Base-by-base conservation (phyloP, 2,329 filamentous ascomycete genomes). In the Aspergillus amoenus region DNA sequence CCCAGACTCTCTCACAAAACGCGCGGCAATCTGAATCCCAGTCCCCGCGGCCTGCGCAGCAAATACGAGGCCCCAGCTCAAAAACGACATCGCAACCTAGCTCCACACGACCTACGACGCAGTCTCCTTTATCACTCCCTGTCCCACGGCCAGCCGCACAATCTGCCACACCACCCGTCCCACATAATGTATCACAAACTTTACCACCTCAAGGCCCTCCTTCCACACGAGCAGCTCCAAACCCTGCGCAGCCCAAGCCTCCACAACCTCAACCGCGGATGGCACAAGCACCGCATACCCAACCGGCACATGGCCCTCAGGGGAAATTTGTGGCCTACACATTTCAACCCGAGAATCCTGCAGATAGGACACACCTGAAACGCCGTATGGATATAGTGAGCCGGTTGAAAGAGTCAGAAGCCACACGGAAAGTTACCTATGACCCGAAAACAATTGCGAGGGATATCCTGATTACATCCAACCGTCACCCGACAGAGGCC, bases 371-470 rank as follows among this genome's bases (percentile, higher is more conserved):
- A 13, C 41, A 49, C 68, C 40, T 76, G 47, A 66, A 68, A 64
- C 51, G 67, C 60, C 66, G 73, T 60, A 4, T 61, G 53, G 66
- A 73, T 45, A 65, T 81, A 37, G 78, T 81, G 4, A 74, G 80
- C 60, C 73, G 75, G 0, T 65, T 86, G 15, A 66, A 73, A 3
- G 64, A 66, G 49, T 60, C 61, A 22, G 70, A 79, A 49, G 73
- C 74, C 3, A 58, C 74, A 5, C 57, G 77, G 24, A 81, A 81
- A 58, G 77, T 77, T 5, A 77, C 71, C 15, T 89, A 89, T 65
- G 79, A 88, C 64, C 78, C 82, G 1, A 78, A 79, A 44, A 88
- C 84, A 0, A 86, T 89, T 58, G 86, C 85, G 4, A 75, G 84
- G 50, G 85, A 88, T 66, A 78, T 89, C 6, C 73, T 89, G 11